These are phyloP conservation scores for Xylaria curta DNA, from an alignment of 495 filamentous ascomycete genomes.

Conservation along the genomic window DNA sequence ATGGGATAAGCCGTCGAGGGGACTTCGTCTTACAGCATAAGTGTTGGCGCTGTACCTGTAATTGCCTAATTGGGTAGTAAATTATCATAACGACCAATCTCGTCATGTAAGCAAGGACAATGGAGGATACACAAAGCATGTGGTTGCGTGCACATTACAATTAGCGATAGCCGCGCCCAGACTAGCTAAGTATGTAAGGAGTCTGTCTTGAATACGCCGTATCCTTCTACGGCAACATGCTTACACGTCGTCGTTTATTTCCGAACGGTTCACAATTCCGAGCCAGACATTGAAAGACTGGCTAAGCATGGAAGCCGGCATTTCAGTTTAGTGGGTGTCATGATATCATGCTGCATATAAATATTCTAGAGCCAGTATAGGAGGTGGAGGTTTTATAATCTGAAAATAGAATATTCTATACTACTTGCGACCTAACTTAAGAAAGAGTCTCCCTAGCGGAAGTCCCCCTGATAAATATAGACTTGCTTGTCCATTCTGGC, in stretches of 20 bases:
- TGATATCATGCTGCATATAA: background rate
- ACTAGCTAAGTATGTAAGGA: background rate
- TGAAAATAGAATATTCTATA: too few species aligned
- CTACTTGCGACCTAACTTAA: too few species aligned
- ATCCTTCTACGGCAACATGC: background rate
- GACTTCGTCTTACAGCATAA: background rate
- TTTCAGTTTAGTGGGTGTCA: background rate
- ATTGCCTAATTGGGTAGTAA: background rate
- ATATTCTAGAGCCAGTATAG: too few species aligned
- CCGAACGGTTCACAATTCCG: background rate
- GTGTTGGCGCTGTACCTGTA: background rate
- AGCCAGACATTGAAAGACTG: background rate
- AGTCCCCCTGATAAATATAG: too few species aligned
- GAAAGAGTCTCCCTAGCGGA: too few species aligned
- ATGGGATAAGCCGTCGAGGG: background rate
- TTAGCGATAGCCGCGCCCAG: background rate
- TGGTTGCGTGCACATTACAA: background rate
- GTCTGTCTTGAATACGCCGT: constrained; percentile 3
- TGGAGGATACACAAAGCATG: background rate
- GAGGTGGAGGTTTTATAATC: too few species aligned
- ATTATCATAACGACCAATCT: background rate
- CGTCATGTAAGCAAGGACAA: background rate
- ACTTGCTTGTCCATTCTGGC: too few species aligned
- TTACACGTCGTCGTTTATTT: background rate
- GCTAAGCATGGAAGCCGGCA: background rate